Evolutionary conservation across 305 asterid genomes (phyloP), one percentile per base, ranked within the genome.

Genomic region (Plantago coronopus): DNA sequence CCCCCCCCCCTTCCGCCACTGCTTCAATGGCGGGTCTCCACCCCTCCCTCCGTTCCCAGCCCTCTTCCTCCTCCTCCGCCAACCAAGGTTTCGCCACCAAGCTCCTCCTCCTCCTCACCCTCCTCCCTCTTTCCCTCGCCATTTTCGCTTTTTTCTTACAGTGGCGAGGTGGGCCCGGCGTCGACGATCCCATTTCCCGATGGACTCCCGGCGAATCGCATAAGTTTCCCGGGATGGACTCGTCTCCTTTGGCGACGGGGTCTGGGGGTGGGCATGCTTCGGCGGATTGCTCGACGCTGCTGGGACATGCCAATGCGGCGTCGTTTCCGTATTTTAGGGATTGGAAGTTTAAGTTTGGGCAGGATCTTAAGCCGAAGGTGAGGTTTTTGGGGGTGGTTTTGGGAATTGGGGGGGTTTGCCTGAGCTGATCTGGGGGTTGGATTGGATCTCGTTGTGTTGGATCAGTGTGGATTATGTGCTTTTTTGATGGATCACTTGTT

Each of bases 141-240:
- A 48, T 77, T 13, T 85, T 85, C 20, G 90, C 94, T 10, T 85
- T 85, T 66, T 34, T 74, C 65, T 88, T 85, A 38, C 94, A 85
- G 65, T 85, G 94, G 94, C 86, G 86, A 2, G 94, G 94, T 31
- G 94, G 88, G 1, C 86, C 79, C 57, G 74, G 79, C 37, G 72
- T 85, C 17, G 87, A 80, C 62, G 94, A 85, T 74, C 94, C 90
- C 61, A 68, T 77, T 37, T 74, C 88, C 5, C 70, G 86, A 69
- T 82, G 87, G 87, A 76, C 85, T 2, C 79, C 83, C 3, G 86
- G 81, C 17, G 86, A 80, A 57, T 76, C 86, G 2, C 85, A 57
- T 42, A 72, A 74, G 71, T 85, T 85, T 54, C 94, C 90, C 0
- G 94, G 81, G 13, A 76, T 76, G 75, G 81, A 76, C 43, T 54